Evolutionary conservation across 768 basidiomycete genomes (phyloP).

Genomic region (Rhizopogon vesiculosus): DNA sequence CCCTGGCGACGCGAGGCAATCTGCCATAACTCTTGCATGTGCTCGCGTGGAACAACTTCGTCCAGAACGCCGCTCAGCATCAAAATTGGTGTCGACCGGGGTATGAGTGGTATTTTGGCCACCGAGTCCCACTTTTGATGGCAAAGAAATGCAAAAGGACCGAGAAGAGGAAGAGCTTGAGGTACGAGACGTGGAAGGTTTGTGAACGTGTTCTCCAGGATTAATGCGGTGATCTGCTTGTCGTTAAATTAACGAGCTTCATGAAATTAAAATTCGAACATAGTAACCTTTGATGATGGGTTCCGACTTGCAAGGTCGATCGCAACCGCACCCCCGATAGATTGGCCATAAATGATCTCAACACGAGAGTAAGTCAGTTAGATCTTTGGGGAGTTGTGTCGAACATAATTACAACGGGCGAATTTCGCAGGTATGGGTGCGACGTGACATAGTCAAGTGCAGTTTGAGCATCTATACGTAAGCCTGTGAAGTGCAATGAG

Average conservation of each 20-base stretch:
- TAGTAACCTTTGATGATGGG: conserved; percentile 52
- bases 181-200: conserved; percentile 84
- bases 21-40: conserved; percentile 66
- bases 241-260: not conserved
- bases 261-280: not conserved
- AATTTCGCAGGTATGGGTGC: conserved; percentile 58
- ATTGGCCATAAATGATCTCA: conserved; percentile 78
- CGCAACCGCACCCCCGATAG: conserved; percentile 89
- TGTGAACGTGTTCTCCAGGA: conserved; percentile 93
- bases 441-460: conserved; percentile 68
- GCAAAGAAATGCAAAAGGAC: conserved; percentile 73
- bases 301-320: conserved; percentile 84
- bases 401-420: conserved; percentile 53
- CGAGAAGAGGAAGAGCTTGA: conserved; percentile 65
- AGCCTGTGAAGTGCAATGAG: conserved; percentile 40
- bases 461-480: conserved; percentile 83
- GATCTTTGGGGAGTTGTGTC: not conserved
- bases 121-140: conserved; percentile 88
- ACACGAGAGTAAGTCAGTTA: not conserved
- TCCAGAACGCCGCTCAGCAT: conserved; percentile 71
- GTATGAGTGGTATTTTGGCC: conserved; percentile 57
- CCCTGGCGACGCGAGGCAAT: conserved; percentile 49
- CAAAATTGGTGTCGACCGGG: conserved; percentile 64
- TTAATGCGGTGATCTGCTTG: conserved; percentile 63
- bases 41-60: conserved; percentile 47